Evolutionary conservation across 352 stramenopile genomes (phyloP), one percentile per base, ranked within the genome.

Genomic region (Pythium plurisporium): DNA sequence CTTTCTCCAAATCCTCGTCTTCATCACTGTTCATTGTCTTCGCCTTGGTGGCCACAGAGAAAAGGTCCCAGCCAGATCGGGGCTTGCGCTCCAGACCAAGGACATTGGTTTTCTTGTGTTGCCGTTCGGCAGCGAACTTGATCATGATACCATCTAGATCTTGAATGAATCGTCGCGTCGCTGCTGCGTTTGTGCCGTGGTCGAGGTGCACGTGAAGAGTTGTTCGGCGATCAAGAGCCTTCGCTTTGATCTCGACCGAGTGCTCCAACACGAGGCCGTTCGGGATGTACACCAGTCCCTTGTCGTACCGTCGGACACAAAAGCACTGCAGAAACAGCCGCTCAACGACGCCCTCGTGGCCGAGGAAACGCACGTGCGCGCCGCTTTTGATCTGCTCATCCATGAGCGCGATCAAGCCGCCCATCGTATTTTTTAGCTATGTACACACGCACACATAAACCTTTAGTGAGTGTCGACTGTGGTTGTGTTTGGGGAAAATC

Each of bases 361-460:
- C 79, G 34, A 85, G 73, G 36, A 94, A 89, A 9, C 70, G 72
- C 6, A 94, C 71, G 48, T 92, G 81, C 15, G 69, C 68, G 12
- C 84, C 84, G 55, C 75, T 90, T 44, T 89, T 89, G 62, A 94
- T 76, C 65, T 90, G 82, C 49, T 94, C 84, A 27, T 94, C 84
- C 38, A 91, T 70, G 45, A 94, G 69, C 33, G 81, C 73, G 64
- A 92, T 83, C 12, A 94, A 59, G 10, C 84, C 84, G 31, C 84
- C 84, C 70, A 94, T 87, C 15, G 88, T 86, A 59, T 94, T 94
- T 41, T 90, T 90, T 29, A 91, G 64, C 84, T 93, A 53, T 50
- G 52, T 51, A 57, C 55, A 19, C 22, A 37, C n/a, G n/a, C n/a
- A 26, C 7, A 55, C n/a, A 23, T 8, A 9, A 43, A 17, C 12